Percentiles rank a stretch among this genome's conserved stretches.
Evolutionary conservation across 768 basidiomycete genomes (phyloP).

Genomic region (Psilocybe sp.): DNA sequence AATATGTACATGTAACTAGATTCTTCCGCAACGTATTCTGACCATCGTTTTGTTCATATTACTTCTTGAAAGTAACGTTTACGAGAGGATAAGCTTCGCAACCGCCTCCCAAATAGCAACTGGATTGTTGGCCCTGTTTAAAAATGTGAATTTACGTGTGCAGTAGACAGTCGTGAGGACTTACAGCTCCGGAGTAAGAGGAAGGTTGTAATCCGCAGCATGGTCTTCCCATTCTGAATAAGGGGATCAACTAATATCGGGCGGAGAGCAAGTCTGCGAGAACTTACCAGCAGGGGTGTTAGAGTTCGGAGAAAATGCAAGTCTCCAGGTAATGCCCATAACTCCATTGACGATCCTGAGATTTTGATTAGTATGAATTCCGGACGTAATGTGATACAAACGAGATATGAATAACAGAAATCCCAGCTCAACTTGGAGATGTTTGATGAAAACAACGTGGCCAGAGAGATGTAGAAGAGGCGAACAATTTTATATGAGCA

Average conservation of each 20-base stretch:
- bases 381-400: too few species aligned
- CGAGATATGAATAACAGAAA: too few species aligned
- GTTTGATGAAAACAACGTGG: too few species aligned
- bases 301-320: constrained; percentile 51
- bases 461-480: too few species aligned
- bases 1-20: too few species aligned
- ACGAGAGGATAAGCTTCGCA: constrained; percentile 23
- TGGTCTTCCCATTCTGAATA: constrained; percentile 56
- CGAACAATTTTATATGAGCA: too few species aligned
- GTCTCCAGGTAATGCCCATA: constrained; percentile 60
- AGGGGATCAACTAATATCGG: not conserved
- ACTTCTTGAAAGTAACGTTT: not conserved
- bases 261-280: not conserved
- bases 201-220: constrained; percentile 51
- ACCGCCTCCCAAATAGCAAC: constrained; percentile 54
- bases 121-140: constrained; percentile 51
- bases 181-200: constrained; percentile 46
- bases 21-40: too few species aligned
- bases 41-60: not conserved
- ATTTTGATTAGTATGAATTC: too few species aligned
- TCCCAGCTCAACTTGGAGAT: too few species aligned
- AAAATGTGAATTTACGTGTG: not conserved
- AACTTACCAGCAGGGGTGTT: constrained; percentile 54
- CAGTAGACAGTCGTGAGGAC: constrained; percentile 18
- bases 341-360: constrained; percentile 50